Evolutionary conservation across 805 yeast genomes (phyloP), one percentile per base, ranked within the genome.

Genomic region (Candida loeiensis): DNA sequence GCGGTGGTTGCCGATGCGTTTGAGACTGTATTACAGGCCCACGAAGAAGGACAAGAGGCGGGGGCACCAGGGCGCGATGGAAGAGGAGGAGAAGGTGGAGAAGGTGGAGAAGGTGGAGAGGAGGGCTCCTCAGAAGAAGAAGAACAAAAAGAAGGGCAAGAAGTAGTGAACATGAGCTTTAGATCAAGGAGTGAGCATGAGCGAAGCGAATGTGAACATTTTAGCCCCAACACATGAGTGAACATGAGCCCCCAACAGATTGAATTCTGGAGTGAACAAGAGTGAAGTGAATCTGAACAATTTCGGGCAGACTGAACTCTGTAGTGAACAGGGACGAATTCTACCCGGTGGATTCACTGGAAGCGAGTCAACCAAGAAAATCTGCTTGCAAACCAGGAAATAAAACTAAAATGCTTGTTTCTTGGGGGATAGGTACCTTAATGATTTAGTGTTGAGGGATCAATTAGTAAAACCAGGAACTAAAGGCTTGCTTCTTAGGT

Each of bases 1-100:
- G 61, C 82, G 97, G 64, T 90, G 98, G 98, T 61, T 91, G 37
- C 95, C 96, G 16, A 52, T 85, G 73, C 84, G 80, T 56, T 95
- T 90, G 56, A 78, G 98, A 59, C 76, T 89, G 5, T 78, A 81
- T 51, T 89, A 84, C 65, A 86, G 79, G 60, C 86, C 95, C 11
- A 83, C 85, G 56, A 80, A 79, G 66, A 77, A 80, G 48, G 82
- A 78, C 29, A 63, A 57, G 41, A 43, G 44, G 37, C 41, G 44
- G 39, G 48, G 48, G 6, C 51, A 47, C 28, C 51, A 47, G 28
- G 51, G 51, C 7, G 48, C 51, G 2, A 16, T 45, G n/a, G 51
- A 45, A 8, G 25, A 26, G 21, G 32, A 15, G 13, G 20, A 35
- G 17, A 20, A 35, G 29, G 31, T 8, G 22, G 37, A 13, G 33